Percentiles rank a stretch among this genome's conserved stretches.
phyloP scores from a whole-genome alignment of 371 early-diverging fungal species.

The Coemansia sp. region DNA sequence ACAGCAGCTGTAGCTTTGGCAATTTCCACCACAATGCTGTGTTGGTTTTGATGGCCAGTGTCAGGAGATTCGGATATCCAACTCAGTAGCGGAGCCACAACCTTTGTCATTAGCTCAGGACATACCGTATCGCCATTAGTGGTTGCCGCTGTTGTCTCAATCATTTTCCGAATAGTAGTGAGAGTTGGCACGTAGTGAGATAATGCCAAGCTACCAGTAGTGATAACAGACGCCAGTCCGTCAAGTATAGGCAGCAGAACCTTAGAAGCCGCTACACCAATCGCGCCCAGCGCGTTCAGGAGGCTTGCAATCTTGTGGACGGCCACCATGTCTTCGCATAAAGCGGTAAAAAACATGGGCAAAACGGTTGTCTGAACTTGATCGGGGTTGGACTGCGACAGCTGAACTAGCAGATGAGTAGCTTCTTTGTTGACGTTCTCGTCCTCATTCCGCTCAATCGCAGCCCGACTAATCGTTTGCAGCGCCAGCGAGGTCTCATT shows the following conservation, averaged over 20 bases:
- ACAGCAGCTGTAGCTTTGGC: slow-evolving; percentile 19
- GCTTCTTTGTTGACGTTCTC: slow-evolving; percentile 51
- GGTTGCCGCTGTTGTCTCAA: slow-evolving; percentile 22
- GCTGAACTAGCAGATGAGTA: slow-evolving; percentile 43
- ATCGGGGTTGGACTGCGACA: slow-evolving; percentile 38
- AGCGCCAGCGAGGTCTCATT: slow-evolving; percentile 55
- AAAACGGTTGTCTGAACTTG: slow-evolving; percentile 23
- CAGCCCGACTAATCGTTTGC: slow-evolving; percentile 33
- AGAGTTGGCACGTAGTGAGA: slow-evolving; percentile 14
- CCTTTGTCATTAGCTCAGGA: slow-evolving; percentile 5
- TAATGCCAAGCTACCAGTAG: slow-evolving; percentile 9
- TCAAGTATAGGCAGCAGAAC: slow-evolving; percentile 21
- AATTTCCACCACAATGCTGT: slow-evolving; percentile 18
- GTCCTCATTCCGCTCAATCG: slow-evolving; percentile 47
- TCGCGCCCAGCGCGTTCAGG: slow-evolving; percentile 44
- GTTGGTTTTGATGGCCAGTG: background rate
- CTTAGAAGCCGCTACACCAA: slow-evolving; percentile 25
- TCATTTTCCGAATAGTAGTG: slow-evolving; percentile 39
- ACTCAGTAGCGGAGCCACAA: slow-evolving; percentile 20
- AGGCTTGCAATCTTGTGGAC: slow-evolving; percentile 31
- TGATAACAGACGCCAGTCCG: slow-evolving; percentile 16
- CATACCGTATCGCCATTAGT: background rate
- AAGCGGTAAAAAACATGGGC: slow-evolving; percentile 44
- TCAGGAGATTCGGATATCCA: slow-evolving; percentile 10
- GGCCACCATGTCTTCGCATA: slow-evolving; percentile 27